Evolutionary conservation across 352 stramenopile genomes (phyloP), one percentile per base, ranked within the genome.

Genomic region (Globisporangium parvum): DNA sequence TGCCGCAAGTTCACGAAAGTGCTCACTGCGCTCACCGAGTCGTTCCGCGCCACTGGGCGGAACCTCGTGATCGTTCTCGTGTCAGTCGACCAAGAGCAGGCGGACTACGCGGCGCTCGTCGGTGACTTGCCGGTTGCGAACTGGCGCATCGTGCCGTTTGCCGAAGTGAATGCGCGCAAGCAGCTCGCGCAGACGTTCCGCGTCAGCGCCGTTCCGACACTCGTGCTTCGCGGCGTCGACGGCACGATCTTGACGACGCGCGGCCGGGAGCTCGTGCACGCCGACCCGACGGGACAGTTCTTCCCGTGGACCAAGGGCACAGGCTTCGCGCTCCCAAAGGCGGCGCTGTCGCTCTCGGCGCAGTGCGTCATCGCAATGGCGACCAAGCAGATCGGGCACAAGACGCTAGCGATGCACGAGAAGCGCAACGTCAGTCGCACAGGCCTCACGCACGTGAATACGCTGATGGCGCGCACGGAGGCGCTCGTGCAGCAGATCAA

Each of bases 1-100:
- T 92, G 83, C 51, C 72, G 69, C 46, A 68, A 70, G 35, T 72
- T 92, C 37, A 80, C 73, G 8, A 87, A 82, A 44, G 47, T 55
- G 40, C 51, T 95, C 24, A 70, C 69, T 18, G 46, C 48, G 23
- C 35, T 93, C 26, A 92, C 66, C 2, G 57, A 84, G n/a, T 56
- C 52, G 8, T 55, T 91, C 6, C 61, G 71, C 47, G 33, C 69
- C 37, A n/a, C 41, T 11, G 61, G 66, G 35, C 79, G 86, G 44
- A 71, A 76, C 21, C 74, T 95, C 31, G 63, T 75, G 44, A 57
- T 91, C n/a, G 85, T 95, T 52, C 63, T 93, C 3, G 74, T 95
- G 1, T 88, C 83, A 4, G 67, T 88, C 37, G 85, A 95, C 47
- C 66, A 84, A 57, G 76, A 87, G 10, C 69, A 83, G 47, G 57